Conservation (phyloP, 2,329 filamentous ascomycete species). For the Xylariales sp. region DNA sequence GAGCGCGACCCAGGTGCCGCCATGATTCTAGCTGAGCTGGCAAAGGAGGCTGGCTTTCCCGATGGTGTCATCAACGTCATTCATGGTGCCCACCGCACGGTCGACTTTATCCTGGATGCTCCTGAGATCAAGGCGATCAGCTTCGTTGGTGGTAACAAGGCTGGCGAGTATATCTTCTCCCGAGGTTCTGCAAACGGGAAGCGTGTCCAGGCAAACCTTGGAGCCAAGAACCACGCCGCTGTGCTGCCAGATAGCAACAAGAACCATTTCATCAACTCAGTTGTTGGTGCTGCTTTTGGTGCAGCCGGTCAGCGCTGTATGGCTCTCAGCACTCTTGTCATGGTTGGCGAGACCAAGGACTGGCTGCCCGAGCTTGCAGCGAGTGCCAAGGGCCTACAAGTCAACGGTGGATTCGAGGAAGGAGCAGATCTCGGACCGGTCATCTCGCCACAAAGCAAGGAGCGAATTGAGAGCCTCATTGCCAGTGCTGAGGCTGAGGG, state of each 20-base stretch:
- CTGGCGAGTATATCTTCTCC: conserved; percentile 80
- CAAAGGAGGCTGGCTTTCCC: conserved; percentile 76
- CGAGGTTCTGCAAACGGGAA: conserved; percentile 81
- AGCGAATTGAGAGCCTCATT: conserved; percentile 73
- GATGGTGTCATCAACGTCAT: conserved; percentile 79
- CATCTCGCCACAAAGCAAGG: conserved; percentile 74
- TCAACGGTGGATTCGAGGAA: conserved; percentile 78
- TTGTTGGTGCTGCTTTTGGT: conserved; percentile 79
- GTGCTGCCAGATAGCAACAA: conserved; percentile 85
- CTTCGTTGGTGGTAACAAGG: conserved; percentile 85
- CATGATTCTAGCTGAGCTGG: conserved; percentile 81
- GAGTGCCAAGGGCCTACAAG: conserved; percentile 65
- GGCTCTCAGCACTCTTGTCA: conserved; percentile 78
- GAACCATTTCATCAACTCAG: conserved; percentile 82
- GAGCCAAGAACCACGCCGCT: conserved; percentile 84
- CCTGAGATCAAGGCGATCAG: conserved; percentile 81
- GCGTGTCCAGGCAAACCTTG: conserved; percentile 82
- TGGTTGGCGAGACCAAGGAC: conserved; percentile 79
- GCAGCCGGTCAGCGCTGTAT: conserved; percentile 84
- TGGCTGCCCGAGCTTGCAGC: conserved; percentile 78
- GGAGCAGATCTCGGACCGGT: conserved; percentile 79
- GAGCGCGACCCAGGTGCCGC: conserved; percentile 80
- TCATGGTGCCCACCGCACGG: conserved; percentile 74
- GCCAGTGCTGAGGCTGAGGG: conserved; percentile 74
- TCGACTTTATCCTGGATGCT: conserved; percentile 83